Evolutionary conservation across 495 filamentous ascomycete species (phyloP).

Genomic region (Trypethelium eluteriae): DNA sequence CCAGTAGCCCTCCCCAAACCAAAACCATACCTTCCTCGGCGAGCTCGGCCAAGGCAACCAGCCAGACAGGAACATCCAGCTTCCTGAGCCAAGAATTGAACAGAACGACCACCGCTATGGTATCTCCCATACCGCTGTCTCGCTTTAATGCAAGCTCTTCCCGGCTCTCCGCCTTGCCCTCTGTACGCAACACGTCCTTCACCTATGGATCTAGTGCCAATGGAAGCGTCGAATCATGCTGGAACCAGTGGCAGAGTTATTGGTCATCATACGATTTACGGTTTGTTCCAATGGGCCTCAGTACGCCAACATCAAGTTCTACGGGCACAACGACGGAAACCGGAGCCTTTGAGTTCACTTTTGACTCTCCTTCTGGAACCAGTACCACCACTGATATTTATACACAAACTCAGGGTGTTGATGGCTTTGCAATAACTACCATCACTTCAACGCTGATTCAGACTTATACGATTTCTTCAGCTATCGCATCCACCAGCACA

Average conservation of each 20-base stretch:
- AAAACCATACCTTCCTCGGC: neutral
- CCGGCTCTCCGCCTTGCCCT: neutral
- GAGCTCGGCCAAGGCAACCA: neutral
- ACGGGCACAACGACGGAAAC: neutral
- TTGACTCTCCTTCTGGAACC: neutral
- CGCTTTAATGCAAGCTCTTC: neutral
- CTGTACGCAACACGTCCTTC: neutral
- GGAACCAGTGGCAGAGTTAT: slow-evolving; percentile 3
- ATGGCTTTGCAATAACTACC: slow-evolving; percentile 2
- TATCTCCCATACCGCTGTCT: neutral
- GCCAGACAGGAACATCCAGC: neutral
- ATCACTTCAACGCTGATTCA: neutral
- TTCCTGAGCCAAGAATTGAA: neutral
- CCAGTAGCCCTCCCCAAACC: neutral
- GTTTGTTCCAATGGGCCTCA: neutral
- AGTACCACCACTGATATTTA: neutral
- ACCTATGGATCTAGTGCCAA: neutral
- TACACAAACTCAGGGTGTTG: neutral
- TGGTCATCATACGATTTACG: slow-evolving; percentile 1
- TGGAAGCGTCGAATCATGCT: neutral
- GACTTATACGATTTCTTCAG: neutral
- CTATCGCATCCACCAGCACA: neutral
- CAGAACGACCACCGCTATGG: neutral
- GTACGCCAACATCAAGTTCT: neutral
- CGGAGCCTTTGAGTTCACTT: neutral